Conservation (phyloP, 108 stramenopile species). For the Cyclotella cryptica region DNA sequence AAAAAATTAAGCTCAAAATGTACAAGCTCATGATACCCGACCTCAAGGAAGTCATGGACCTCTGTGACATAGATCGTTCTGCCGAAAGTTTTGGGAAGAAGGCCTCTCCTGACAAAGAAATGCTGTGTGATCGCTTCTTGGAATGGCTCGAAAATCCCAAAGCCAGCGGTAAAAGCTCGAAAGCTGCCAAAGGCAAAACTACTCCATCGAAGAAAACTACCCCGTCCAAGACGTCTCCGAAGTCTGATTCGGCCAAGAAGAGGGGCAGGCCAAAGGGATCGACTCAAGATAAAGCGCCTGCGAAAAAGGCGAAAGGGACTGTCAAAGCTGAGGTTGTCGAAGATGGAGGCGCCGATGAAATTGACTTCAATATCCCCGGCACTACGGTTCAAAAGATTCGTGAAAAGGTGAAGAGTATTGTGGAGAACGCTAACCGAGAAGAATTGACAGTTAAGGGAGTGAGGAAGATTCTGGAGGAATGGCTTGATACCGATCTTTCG, state of each 20-base stretch:
- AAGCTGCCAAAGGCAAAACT: constrained; percentile 4
- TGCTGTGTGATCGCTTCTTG: constrained; percentile 40
- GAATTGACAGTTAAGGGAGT: constrained; percentile 44
- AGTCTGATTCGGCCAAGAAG: constrained; percentile 34
- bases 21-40: constrained; percentile 41
- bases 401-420: constrained; percentile 40
- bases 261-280: constrained; percentile 12
- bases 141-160: constrained; percentile 54
- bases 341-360: constrained; percentile 6
- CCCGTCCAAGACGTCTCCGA: not conserved
- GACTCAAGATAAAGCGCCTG: not conserved
- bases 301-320: constrained; percentile 42
- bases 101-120: constrained; percentile 28
- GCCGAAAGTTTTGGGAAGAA: constrained; percentile 21
- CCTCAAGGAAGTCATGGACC: constrained; percentile 48
- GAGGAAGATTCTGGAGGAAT: constrained; percentile 44
- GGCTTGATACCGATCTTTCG: constrained; percentile 50
- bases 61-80: constrained; percentile 44
- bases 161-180: constrained; percentile 44
- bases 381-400: constrained; percentile 34
- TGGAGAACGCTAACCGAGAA: constrained; percentile 34
- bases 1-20: constrained; percentile 36
- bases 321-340: constrained; percentile 20
- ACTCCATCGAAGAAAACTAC: constrained; percentile 15
- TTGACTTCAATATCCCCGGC: constrained; percentile 52